phyloP scores from a whole-genome alignment of 768 basidiomycete genomes.

The Suillus paluster region DNA sequence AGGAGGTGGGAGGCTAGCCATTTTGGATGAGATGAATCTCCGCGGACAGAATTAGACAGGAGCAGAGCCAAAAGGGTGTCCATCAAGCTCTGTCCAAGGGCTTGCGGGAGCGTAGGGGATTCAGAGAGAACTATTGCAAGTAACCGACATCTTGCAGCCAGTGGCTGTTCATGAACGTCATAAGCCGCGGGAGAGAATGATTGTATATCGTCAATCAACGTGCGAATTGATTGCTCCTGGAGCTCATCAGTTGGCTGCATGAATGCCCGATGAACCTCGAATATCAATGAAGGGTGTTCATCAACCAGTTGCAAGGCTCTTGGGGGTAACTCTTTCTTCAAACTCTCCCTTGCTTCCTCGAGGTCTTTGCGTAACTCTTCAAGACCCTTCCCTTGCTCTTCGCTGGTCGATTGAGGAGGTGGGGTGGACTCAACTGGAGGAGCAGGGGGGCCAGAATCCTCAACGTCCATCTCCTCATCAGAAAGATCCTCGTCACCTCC shows the following conservation, averaged over 20 bases:
- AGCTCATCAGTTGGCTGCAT: conserved; percentile 62
- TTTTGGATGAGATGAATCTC: conserved; percentile 67
- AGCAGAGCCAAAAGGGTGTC: conserved; percentile 70
- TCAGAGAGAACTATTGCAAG: conserved; percentile 85
- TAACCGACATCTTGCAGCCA: conserved; percentile 84
- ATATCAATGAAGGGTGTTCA: conserved; percentile 84
- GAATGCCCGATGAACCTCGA: conserved; percentile 86
- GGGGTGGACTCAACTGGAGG: conserved; percentile 21
- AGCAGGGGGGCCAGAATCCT: conserved; percentile 21
- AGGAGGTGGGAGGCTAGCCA: conserved; percentile 91
- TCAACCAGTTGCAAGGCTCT: conserved; percentile 83
- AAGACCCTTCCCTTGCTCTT: conserved; percentile 44
- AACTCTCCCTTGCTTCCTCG: conserved; percentile 63
- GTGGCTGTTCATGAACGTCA: conserved; percentile 72
- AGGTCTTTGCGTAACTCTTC: conserved; percentile 73
- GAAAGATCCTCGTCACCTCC: conserved; percentile 25
- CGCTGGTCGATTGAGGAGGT: conserved; percentile 14
- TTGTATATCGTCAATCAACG: conserved; percentile 79
- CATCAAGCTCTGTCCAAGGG: conserved; percentile 64
- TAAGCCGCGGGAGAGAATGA: conserved; percentile 66
- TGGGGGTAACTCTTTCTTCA: conserved; percentile 66
- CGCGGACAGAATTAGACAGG: conserved; percentile 55
- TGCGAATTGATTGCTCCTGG: conserved; percentile 67
- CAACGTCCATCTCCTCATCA: conserved; percentile 33
- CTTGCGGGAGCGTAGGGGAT: conserved; percentile 60